Evolutionary conservation across 1,284 basidiomycete genomes (phyloP).

Genomic region (Trametes pubescens): DNA sequence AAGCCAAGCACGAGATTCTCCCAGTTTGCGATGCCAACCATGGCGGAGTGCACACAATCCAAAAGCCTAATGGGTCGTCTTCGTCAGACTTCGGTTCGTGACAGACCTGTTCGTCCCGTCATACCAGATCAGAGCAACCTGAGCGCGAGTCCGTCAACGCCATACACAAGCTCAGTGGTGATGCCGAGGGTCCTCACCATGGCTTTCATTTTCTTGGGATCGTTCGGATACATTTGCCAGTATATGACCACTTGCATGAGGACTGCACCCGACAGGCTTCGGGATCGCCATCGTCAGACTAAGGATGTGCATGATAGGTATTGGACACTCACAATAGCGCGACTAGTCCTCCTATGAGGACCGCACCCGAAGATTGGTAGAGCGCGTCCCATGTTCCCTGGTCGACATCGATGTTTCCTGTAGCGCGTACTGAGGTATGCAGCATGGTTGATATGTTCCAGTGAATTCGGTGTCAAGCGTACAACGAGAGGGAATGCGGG

Average conservation of each 20-base stretch:
- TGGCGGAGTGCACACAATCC: conserved; percentile 22
- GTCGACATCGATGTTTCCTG: neutral
- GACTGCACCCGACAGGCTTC: conserved; percentile 20
- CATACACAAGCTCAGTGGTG: too few relatives aligned
- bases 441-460: neutral
- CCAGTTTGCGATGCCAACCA: conserved; percentile 27
- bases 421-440: neutral
- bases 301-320: neutral
- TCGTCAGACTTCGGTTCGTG: neutral
- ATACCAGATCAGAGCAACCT: conserved; percentile 21
- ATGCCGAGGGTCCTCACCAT: conserved; percentile 10
- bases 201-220: conserved; percentile 13
- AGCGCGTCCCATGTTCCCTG: conserved; percentile 1
- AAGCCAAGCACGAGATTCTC: conserved; percentile 23
- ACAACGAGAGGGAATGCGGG: neutral
- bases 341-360: conserved; percentile 22
- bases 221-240: conserved; percentile 9
- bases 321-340: conserved; percentile 23
- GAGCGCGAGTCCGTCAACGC: neutral
- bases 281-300: neutral
- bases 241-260: conserved; percentile 22
- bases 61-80: neutral
- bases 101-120: neutral
- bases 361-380: conserved; percentile 15
- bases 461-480: neutral